These are phyloP conservation scores for Suillus spraguei DNA, from an alignment of 768 basidiomycete genomes.

Conservation along the genomic window DNA sequence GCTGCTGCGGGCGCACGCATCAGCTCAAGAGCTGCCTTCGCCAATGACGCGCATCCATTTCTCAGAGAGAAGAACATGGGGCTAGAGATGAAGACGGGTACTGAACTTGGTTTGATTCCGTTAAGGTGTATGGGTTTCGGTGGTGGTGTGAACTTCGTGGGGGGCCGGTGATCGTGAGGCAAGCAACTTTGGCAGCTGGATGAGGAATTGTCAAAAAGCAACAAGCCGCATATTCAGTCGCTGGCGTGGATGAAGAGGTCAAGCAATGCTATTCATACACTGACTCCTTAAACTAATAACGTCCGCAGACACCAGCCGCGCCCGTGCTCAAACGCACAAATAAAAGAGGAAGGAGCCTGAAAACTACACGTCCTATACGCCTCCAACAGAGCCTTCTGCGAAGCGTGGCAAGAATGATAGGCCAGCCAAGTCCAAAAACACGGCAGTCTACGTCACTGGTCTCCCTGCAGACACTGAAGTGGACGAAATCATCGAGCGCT, in stretches of 20 bases:
- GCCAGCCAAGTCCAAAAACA: constrained; percentile 78
- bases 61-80: constrained; percentile 78
- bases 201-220: constrained; percentile 87
- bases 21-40: constrained; percentile 67
- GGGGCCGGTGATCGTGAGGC: not conserved
- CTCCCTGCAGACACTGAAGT: constrained; percentile 76
- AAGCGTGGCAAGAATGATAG: constrained; percentile 71
- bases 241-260: constrained; percentile 93
- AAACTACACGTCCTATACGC: constrained; percentile 66
- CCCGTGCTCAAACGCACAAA: constrained; percentile 79
- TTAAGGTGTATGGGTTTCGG: constrained; percentile 78
- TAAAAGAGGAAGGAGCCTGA: constrained; percentile 79
- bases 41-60: constrained; percentile 83
- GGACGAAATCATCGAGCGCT: constrained; percentile 82
- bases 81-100: constrained; percentile 86
- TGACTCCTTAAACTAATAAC: constrained; percentile 25
- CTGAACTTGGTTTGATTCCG: constrained; percentile 84
- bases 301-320: constrained; percentile 76
- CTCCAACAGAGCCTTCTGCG: constrained; percentile 52
- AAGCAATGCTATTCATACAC: constrained; percentile 31
- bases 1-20: constrained; percentile 53
- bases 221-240: constrained; percentile 92
- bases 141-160: constrained; percentile 53
- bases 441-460: constrained; percentile 86
- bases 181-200: constrained; percentile 59